Base-by-base conservation (phyloP, 1,139 yeast species). In the Debaryomycetaceae sp. region DNA sequence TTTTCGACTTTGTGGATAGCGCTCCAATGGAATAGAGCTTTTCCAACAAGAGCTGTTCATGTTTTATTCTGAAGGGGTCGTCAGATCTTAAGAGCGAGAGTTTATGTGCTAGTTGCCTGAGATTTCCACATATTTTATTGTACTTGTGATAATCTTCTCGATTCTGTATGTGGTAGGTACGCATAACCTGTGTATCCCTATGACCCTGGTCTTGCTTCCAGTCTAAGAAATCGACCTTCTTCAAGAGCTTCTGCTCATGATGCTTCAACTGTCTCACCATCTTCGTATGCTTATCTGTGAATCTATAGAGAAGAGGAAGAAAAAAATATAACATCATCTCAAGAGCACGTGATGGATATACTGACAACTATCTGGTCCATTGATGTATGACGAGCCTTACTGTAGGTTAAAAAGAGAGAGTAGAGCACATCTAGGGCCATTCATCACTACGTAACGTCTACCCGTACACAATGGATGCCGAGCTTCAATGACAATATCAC, bases 141-240 rank as follows among this genome's bases (percentile, higher is more conserved):
- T 93, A 93, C 62, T 90, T 89, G 62, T 87, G 95, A 65, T 95
- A 95, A 65, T 95, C 99, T 63, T 90, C 97, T 61, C 99, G 80
- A 63, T 91, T 87, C 59, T 89, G 97, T 43, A 95, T 78, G 63
- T 91, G 97, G 66, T 91, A 95, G 43, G 89, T 87, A 57, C 95
- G 78, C 96, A 93, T 93, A 38, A 95, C 96, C 64, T 88, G 95
- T 34, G 96, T 85, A 58, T 93, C 99, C 52, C 99, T 75, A 63
- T 95, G 99, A 35, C 95, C 91, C 48, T 85, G 85, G 64, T 93
- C 99, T 60, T 90, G 96, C 65, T 93, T 93, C 97, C 98, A 95
- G 66, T 93, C 96, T 45, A 90, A 87, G 72, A 95, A 89, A 64
- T 93, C 98, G 48, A 93, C 98, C 68, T 93, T 95, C 74, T 88